These are phyloP conservation scores for Glarea lozoyensis DNA, from an alignment of 495 filamentous ascomycete genomes.

Conservation along the genomic window DNA sequence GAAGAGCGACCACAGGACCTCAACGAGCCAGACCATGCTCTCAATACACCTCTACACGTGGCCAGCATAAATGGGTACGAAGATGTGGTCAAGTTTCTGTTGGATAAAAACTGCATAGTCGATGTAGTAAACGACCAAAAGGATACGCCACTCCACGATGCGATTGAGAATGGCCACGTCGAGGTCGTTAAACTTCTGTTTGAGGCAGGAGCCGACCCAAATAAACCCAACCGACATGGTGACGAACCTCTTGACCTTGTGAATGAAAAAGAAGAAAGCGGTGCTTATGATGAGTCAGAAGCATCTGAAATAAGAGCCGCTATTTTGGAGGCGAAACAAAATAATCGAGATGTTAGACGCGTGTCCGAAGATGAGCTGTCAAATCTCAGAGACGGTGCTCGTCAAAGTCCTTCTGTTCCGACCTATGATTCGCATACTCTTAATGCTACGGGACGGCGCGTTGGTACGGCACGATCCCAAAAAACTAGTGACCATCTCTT, in stretches of 20 bases:
- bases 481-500: constrained; percentile 47
- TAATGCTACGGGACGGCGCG: constrained; percentile 27
- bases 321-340: constrained; percentile 44
- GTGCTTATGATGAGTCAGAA: neutral
- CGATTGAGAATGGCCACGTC: constrained; percentile 86
- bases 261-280: constrained; percentile 33
- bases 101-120: constrained; percentile 72
- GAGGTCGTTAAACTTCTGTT: constrained; percentile 84
- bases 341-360: constrained; percentile 14
- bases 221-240: constrained; percentile 75
- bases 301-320: constrained; percentile 47
- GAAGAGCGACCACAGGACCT: constrained; percentile 76
- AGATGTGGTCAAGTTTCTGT: constrained; percentile 72
- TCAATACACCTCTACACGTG: constrained; percentile 88
- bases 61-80: constrained; percentile 75
- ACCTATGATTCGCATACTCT: constrained; percentile 26
- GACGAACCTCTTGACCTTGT: constrained; percentile 81
- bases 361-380: constrained; percentile 41
- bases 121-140: constrained; percentile 73
- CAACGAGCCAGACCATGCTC: constrained; percentile 84
- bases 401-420: constrained; percentile 46
- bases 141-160: constrained; percentile 92
- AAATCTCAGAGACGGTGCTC: constrained; percentile 60
- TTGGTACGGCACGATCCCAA: constrained; percentile 29
- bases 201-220: constrained; percentile 79